Evolutionary conservation across 164 flowering plant species (phyloP), one percentile per base, ranked within the genome.

Genomic region (Nelumbo lutea): DNA sequence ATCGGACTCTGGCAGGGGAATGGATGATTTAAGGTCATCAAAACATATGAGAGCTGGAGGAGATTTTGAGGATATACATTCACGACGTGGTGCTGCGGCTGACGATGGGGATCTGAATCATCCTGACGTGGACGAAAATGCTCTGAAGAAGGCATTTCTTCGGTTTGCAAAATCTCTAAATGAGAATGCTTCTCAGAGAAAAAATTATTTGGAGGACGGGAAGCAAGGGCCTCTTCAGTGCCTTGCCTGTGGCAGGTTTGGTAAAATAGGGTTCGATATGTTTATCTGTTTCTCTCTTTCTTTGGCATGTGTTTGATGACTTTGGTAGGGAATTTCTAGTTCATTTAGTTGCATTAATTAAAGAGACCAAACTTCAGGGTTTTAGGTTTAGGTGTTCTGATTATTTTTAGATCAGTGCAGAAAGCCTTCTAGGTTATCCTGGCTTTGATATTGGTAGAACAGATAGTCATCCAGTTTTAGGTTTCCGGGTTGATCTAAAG

Each of bases 231-330:
- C 85, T 48, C 76, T 92, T 70, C 86, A 78, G 6, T 95, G 99
- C 78, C 66, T 88, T 59, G 93, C 83, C 11, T 95, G 99, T 76
- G 80, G 78, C 87, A 92, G 99, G 99, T 95, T 81, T 79, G 89
- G 66, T 79, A 15, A 52, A 55, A 5, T 65, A 68, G 56, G 60
- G 38, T 44, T 47, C 41, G 11, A 15, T 56, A 9, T 65, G 48
- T 64, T 70, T 70, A 9, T 41, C 58, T 62, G 52, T 10, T 68
- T 68, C 27, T 2, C 38, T 50, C 47, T 45, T 42, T 52, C 43
- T 56, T 27, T 61, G n/a, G 42, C 42, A 43, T 64, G 40, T 66
- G 53, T 57, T 66, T 41, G 39, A 9, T 58, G 59, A 15, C 43
- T 10, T 9, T 7, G 42, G 44, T 62, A 27, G 40, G 1, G 45